phyloP scores from a whole-genome alignment of 2,329 filamentous ascomycete genomes.

The Ophiocordyceps sinensis region DNA sequence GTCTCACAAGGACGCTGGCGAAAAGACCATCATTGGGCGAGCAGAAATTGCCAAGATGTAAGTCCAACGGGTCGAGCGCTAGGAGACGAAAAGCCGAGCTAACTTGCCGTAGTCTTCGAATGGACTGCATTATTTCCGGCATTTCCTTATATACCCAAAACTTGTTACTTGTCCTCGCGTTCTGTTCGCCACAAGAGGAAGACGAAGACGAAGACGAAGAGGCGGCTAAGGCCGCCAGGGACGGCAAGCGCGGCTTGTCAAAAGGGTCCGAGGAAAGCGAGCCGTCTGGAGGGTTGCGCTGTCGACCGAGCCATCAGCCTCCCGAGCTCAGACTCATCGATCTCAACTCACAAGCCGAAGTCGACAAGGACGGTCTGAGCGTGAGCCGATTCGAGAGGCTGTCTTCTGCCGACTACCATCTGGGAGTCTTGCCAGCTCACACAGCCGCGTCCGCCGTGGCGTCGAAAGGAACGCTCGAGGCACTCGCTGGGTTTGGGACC shows the following conservation, averaged over 20 bases:
- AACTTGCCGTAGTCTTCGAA: slow-evolving; percentile 50
- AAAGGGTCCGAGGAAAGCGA: slow-evolving; percentile 37
- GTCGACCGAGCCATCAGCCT: slow-evolving; percentile 64
- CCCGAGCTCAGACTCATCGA: slow-evolving; percentile 89
- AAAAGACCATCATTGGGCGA: slow-evolving; percentile 58
- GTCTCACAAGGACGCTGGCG: slow-evolving; percentile 49
- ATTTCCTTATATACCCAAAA: slow-evolving; percentile 92
- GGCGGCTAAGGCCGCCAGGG: slow-evolving; percentile 9
- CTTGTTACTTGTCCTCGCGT: slow-evolving; percentile 81
- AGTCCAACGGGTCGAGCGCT: slow-evolving; percentile 21
- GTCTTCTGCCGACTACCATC: slow-evolving; percentile 80
- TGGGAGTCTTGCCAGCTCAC: slow-evolving; percentile 66
- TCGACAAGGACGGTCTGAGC: slow-evolving; percentile 74
- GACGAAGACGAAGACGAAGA: slow-evolving; percentile 44
- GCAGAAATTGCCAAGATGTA: slow-evolving; percentile 89
- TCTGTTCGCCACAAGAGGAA: slow-evolving; percentile 62
- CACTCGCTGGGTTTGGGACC: slow-evolving; percentile 54
- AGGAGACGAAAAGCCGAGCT: background rate
- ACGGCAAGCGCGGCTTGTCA: slow-evolving; percentile 28
- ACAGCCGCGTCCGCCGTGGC: slow-evolving; percentile 48
- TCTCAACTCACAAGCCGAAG: slow-evolving; percentile 69
- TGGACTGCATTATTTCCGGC: slow-evolving; percentile 95
- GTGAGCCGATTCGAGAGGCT: slow-evolving; percentile 79
- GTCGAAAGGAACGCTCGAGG: slow-evolving; percentile 59
- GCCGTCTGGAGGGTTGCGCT: slow-evolving; percentile 49